Base-by-base conservation (phyloP, 208 protist species). In the Leishmania gerbilli region DNA sequence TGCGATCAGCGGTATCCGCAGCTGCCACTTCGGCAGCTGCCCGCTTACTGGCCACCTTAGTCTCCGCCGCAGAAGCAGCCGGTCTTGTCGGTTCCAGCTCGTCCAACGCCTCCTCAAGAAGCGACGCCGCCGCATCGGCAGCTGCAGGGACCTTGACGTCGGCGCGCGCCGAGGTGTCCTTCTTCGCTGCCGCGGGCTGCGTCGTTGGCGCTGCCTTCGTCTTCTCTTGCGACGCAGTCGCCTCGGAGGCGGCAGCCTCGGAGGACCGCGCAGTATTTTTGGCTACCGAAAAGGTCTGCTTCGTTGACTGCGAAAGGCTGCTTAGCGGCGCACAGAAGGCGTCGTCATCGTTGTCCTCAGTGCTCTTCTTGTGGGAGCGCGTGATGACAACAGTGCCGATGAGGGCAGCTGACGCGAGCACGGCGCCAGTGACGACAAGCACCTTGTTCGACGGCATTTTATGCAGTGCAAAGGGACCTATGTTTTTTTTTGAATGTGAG, bases 31-130 rank as follows among this genome's bases (percentile, higher is more conserved):
- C 27, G 4, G 75, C 0, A 27, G 11, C n/a, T 1, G 19, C 51
- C 6, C 62, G 49, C 51, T 77, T 74, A 24, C 9, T 9, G 34
- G 27, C 53, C n/a, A 9, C 31, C 65, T 78, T 79, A 24, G 65
- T 45, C 75, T 76, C 64, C 47, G 37, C 58, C 3, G 11, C 77
- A 11, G 58, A 40, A 31, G 72, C 53, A 21, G 53, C 21, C 42
- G 64, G 37, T 31, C 21, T 78, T 6, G 47, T 53, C 7, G 80
- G 77, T 62, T 78, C 75, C 45, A 86, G 58, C 69, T 88, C 84
- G 45, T 80, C 71, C 60, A 88, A 55, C 9, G 79, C 79, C 62
- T 84, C 83, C 17, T 90, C 84, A 3, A 87, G 78, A 55, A 87
- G 69, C 17, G 77, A 80, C 17, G 55, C 74, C 19, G 69, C 62